Evolutionary conservation across 805 yeast genomes (phyloP).

Genomic region (Ascoidea tarda): DNA sequence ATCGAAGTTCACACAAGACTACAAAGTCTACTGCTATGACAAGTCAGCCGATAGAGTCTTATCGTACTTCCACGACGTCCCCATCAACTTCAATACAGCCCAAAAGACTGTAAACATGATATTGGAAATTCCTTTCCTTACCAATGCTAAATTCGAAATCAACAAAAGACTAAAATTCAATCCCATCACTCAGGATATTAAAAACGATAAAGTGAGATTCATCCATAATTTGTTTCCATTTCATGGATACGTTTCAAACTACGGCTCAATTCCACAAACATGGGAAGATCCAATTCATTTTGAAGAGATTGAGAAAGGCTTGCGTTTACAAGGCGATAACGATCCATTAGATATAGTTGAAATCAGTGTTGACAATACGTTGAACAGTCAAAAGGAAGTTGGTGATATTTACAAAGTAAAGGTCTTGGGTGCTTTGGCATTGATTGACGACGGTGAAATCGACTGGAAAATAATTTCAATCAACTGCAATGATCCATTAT

Average conservation of each 20-base stretch:
- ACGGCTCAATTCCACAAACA: conserved; percentile 85
- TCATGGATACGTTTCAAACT: conserved; percentile 77
- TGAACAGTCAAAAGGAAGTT: conserved; percentile 28
- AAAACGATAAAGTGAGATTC: conserved; percentile 62
- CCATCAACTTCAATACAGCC: conserved; percentile 31
- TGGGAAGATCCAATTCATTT: conserved; percentile 67
- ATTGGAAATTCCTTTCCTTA: conserved; percentile 71
- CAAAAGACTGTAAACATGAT: conserved; percentile 43
- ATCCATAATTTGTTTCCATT: conserved; percentile 71
- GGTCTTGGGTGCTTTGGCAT: conserved; percentile 62
- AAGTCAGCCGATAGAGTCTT: conserved; percentile 19
- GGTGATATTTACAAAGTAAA: conserved; percentile 60
- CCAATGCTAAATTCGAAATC: conserved; percentile 75
- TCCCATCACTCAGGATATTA: conserved; percentile 71
- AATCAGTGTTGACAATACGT: conserved; percentile 39
- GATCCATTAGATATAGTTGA: conserved; percentile 95
- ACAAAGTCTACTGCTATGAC: conserved; percentile 16
- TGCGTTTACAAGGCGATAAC: conserved; percentile 59
- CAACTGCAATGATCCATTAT: conserved; percentile 51
- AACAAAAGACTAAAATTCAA: conserved; percentile 41
- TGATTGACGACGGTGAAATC: conserved; percentile 88
- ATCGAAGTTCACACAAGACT: conserved; percentile 10
- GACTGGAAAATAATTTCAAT: conserved; percentile 87
- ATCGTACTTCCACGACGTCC: conserved; percentile 64
- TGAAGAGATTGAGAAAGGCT: conserved; percentile 24